Conservation (phyloP, 148 eudicot species). For the Rhododendron vialii region DNA sequence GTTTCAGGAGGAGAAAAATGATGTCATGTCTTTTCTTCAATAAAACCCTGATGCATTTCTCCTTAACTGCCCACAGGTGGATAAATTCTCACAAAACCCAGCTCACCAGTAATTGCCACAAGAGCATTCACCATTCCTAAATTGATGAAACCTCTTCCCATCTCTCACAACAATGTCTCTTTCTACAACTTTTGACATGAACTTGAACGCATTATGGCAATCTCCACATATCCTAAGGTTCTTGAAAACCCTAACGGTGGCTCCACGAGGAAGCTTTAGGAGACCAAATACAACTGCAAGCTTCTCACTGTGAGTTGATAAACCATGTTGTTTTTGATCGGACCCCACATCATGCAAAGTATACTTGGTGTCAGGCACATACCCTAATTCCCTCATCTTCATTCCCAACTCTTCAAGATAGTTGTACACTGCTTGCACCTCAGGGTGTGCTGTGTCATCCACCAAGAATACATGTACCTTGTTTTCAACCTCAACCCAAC, state of each 20-base stretch:
- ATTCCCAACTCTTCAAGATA: slow-evolving; percentile 47
- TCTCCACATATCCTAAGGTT: slow-evolving; percentile 73
- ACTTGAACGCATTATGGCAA: slow-evolving; percentile 87
- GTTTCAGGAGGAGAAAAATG: background rate
- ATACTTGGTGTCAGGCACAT: slow-evolving; percentile 52
- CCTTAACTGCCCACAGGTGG: background rate
- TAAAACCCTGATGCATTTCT: background rate
- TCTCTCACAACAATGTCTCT: slow-evolving; percentile 89
- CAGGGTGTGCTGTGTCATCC: slow-evolving; percentile 54
- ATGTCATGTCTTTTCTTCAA: background rate
- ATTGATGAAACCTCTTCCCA: slow-evolving; percentile 92
- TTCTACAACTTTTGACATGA: slow-evolving; percentile 70
- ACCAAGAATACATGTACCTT: slow-evolving; percentile 59
- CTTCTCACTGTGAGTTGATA: slow-evolving; percentile 70
- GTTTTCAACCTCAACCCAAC: slow-evolving; percentile 61
- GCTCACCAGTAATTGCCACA: slow-evolving; percentile 90
- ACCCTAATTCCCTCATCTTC: slow-evolving; percentile 54
- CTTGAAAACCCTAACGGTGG: slow-evolving; percentile 60
- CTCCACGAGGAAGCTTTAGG: slow-evolving; percentile 55
- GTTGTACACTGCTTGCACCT: slow-evolving; percentile 43
- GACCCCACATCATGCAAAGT: slow-evolving; percentile 59
- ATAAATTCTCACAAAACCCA: background rate
- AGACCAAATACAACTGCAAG: slow-evolving; percentile 67
- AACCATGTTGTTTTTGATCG: slow-evolving; percentile 48
- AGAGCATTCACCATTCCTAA: slow-evolving; percentile 79